Evolutionary conservation across 2,329 filamentous ascomycete species (phyloP).

Genomic region (Trichoderma guizhouense): DNA sequence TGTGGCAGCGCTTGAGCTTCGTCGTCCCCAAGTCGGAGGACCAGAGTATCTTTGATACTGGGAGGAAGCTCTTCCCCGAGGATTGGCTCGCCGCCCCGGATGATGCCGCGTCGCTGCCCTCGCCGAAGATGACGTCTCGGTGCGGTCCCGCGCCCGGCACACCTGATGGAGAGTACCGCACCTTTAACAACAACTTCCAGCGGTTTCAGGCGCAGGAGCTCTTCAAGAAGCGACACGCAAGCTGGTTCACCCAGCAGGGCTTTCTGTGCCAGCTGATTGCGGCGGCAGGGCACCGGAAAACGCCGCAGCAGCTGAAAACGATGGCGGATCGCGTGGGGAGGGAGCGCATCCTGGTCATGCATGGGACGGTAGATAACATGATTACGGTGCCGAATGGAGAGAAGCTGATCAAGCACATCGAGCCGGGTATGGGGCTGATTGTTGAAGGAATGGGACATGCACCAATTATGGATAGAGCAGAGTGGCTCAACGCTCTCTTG

Average conservation of each 20-base stretch:
- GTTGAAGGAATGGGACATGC: constrained; percentile 75
- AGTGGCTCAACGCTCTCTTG: constrained; percentile 65
- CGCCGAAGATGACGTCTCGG: constrained; percentile 38
- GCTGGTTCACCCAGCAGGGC: constrained; percentile 60
- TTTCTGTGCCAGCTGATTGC: constrained; percentile 77
- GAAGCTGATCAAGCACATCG: constrained; percentile 62
- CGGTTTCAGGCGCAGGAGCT: constrained; percentile 79
- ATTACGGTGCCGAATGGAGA: constrained; percentile 68
- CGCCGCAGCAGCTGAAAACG: constrained; percentile 56
- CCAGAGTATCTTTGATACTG: constrained; percentile 60
- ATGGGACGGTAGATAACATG: constrained; percentile 76
- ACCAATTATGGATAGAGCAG: constrained; percentile 65
- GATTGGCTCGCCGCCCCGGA: constrained; percentile 57
- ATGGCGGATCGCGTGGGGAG: constrained; percentile 68
- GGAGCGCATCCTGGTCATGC: constrained; percentile 71
- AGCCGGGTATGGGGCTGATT: constrained; percentile 59
- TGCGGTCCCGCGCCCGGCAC: constrained; percentile 32
- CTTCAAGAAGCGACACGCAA: constrained; percentile 61
- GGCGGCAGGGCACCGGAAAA: constrained; percentile 77
- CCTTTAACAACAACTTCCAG: constrained; percentile 74
- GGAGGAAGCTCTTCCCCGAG: constrained; percentile 62
- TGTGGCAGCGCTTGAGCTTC: constrained; percentile 54
- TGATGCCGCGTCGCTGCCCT: constrained; percentile 55
- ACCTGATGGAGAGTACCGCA: constrained; percentile 40
- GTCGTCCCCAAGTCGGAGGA: constrained; percentile 70